Evolutionary conservation across 305 asterid species (phyloP), one percentile per base, ranked within the genome.

Genomic region (Fraxinus ornus): DNA sequence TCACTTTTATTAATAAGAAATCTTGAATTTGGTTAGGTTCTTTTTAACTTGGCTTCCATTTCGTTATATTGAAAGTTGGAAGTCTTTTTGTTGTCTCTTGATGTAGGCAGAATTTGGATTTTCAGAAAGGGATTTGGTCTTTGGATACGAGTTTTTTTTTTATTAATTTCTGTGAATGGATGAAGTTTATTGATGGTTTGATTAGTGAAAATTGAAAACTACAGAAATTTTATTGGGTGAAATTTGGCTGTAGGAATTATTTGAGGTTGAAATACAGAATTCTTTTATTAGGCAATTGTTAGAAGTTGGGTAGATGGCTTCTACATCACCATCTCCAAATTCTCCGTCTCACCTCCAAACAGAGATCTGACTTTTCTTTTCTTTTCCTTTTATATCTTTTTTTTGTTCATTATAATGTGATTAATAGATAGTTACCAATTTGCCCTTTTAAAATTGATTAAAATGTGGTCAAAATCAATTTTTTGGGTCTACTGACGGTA

Each of bases 241-340:
- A 83, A 60, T 60, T 60, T 86, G 85, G 77, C 37, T 75, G 74
- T 79, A 82, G n/a, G 33, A 66, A 66, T 22, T n/a, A 22, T 66
- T 66, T 24, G 74, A 10, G n/a, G 7, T 26, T 26, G 35, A 66
- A 22, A 66, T 66, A 26, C 26, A 66, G 7, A 24, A 22, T 8
- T 22, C 9, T 7, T 66, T 26, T 17, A 60, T 60, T 9, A 66
- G 35, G 36, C 19, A 66, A 66, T 64, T 64, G 73, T 64, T 64
- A 60, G 13, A 5, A 37, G 44, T 37, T 37, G 24, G 73, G 73
- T 2, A 66, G 74, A 66, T 66, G 73, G 32, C 73, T 64, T 66
- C 74, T 22, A 3, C 74, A 66, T 81, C 88, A 77, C 91, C 91
- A 80, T 76, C 92, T 12, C 95, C 97, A 76, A 70, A 47, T 81